Percentiles rank a stretch among this genome's conserved stretches.
These are phyloP conservation scores for Saccharomycopsis fodiens DNA, from an alignment of 805 yeast species.

Conservation along the genomic window DNA sequence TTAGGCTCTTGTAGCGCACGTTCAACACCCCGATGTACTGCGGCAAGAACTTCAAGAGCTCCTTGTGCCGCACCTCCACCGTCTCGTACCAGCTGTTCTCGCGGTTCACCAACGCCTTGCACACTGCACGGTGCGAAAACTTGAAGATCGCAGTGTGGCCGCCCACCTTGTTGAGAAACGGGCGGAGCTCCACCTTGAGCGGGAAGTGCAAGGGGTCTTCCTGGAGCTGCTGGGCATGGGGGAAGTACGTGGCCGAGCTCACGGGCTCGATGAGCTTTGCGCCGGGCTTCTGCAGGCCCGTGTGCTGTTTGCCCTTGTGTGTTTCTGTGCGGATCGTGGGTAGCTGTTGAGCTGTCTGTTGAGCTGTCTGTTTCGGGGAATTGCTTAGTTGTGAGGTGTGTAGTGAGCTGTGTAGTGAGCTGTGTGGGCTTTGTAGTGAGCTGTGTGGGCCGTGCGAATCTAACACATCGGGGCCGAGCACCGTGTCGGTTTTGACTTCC, in stretches of 20 bases:
- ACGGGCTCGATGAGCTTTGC: slow-evolving; percentile 39
- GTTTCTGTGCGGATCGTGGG: not conserved
- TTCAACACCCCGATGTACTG: slow-evolving; percentile 89
- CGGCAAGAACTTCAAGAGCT: slow-evolving; percentile 81
- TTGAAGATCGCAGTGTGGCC: slow-evolving; percentile 97
- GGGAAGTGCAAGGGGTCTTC: slow-evolving; percentile 36
- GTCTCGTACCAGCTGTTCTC: slow-evolving; percentile 91
- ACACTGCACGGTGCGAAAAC: slow-evolving; percentile 85
- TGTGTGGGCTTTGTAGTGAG: too few relatives aligned
- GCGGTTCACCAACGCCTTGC: slow-evolving; percentile 84
- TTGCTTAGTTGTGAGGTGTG: too few relatives aligned
- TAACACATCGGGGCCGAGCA: not conserved
- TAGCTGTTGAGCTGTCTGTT: not conserved
- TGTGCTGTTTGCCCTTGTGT: too few relatives aligned
- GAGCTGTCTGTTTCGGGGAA: too few relatives aligned
- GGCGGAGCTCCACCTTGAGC: slow-evolving; percentile 80
- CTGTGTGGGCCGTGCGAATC: not conserved
- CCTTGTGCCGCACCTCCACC: slow-evolving; percentile 71
- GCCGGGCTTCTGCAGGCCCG: not conserved
- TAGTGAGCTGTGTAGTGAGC: too few relatives aligned
- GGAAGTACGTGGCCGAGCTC: slow-evolving; percentile 64
- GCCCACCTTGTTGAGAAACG: slow-evolving; percentile 91
- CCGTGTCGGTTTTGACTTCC: too few relatives aligned
- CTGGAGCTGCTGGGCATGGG: slow-evolving; percentile 41
- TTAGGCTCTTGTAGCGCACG: slow-evolving; percentile 73